A percentile compares a stretch with the other conserved stretches of the same genome.
Evolutionary conservation across 257 asterid species (phyloP).

Genomic region (Nicotiana tabacum): DNA sequence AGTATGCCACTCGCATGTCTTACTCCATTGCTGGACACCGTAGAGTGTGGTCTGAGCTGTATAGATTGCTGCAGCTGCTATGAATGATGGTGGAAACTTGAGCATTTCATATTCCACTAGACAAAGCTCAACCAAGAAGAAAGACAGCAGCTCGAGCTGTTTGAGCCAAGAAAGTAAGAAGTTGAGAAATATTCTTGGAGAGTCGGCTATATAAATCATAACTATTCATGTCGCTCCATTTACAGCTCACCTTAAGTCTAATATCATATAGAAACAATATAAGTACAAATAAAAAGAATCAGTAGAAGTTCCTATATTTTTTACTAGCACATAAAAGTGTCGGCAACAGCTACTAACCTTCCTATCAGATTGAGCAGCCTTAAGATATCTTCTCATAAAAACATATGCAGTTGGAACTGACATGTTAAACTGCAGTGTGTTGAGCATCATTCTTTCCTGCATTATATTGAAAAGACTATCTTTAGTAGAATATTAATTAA

Average conservation of each 20-base stretch:
- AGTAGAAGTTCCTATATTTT: too few species aligned
- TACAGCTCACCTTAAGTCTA: too few species aligned
- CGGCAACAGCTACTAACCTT: conserved; percentile 36
- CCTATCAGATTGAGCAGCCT: conserved; percentile 82
- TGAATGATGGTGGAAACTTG: conserved; percentile 61
- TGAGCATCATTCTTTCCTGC: conserved; percentile 84
- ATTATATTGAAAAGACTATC: neutral
- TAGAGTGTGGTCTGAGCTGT: conserved; percentile 69
- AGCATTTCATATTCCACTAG: conserved; percentile 91
- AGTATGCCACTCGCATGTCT: conserved; percentile 78
- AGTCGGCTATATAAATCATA: too few species aligned
- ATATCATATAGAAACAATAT: too few species aligned
- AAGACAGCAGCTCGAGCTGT: conserved; percentile 71
- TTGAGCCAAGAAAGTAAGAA: neutral
- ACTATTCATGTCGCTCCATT: too few species aligned
- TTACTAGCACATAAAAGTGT: too few species aligned
- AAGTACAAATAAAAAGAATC: too few species aligned
- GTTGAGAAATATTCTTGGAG: neutral
- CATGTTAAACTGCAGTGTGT: conserved; percentile 76
- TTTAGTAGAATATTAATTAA: neutral
- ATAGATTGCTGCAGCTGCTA: conserved; percentile 74
- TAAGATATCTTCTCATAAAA: conserved; percentile 75
- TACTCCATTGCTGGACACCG: conserved; percentile 68
- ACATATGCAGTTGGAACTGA: conserved; percentile 90
- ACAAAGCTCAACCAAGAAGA: conserved; percentile 83